phyloP scores from a whole-genome alignment of 2,329 filamentous ascomycete species.

The Botryotinia convoluta region DNA sequence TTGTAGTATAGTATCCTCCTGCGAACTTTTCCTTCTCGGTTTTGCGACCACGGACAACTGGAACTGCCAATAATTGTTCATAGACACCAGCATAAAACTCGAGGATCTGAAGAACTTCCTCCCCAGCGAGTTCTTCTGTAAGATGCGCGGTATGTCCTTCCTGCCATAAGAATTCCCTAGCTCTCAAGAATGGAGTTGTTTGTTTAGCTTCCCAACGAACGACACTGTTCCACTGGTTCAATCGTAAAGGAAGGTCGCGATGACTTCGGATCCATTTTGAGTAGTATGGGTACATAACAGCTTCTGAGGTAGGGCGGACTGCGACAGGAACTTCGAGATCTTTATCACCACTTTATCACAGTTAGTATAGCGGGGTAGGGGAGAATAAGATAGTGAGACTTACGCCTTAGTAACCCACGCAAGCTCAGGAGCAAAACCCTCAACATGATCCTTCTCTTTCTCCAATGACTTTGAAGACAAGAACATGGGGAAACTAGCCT shows the following conservation, averaged over 20 bases:
- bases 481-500: conserved; percentile 96
- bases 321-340: conserved; percentile 79
- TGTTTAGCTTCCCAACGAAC: conserved; percentile 98
- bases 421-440: conserved; percentile 94
- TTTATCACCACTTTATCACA: conserved; percentile 69
- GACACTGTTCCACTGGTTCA: conserved; percentile 97
- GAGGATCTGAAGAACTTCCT: conserved; percentile 89
- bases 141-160: conserved; percentile 81
- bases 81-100: conserved; percentile 92
- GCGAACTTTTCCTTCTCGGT: conserved; percentile 99
- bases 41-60: conserved; percentile 88
- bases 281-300: conserved; percentile 95
- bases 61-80: conserved; percentile 88
- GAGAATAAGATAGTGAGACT: conserved; percentile 38
- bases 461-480: conserved; percentile 82
- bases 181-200: conserved; percentile 79
- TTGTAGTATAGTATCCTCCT: conserved; percentile 94
- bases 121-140: conserved; percentile 74
- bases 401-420: conserved; percentile 85
- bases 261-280: conserved; percentile 96
- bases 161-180: conserved; percentile 96
- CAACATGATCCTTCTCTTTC: conserved; percentile 87
- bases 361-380: conserved; percentile 31
- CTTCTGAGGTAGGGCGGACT: conserved; percentile 67
- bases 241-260: conserved; percentile 85